These are phyloP conservation scores for Talaromyces borbonicus DNA, from an alignment of 495 filamentous ascomycete species.

Conservation along the genomic window DNA sequence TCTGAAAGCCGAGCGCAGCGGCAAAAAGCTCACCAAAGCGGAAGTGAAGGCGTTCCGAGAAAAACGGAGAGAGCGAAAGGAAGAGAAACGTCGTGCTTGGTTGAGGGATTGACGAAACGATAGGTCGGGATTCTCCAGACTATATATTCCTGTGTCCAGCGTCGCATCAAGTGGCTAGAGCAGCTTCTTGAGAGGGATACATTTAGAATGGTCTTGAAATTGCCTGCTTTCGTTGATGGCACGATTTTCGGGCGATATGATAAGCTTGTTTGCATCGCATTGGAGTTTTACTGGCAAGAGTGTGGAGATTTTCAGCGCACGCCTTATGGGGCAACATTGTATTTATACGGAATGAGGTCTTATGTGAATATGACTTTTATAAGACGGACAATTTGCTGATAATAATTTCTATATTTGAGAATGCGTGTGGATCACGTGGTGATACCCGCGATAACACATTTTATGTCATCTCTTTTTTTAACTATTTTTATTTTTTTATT, in stretches of 20 bases:
- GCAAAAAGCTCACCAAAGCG: constrained; percentile 77
- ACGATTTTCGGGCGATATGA: constrained; percentile 9
- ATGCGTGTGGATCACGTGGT: constrained; percentile 2
- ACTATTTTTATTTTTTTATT: neutral
- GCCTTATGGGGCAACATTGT: too few species aligned
- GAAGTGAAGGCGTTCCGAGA: constrained; percentile 72
- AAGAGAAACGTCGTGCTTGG: constrained; percentile 91
- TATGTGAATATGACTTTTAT: too few species aligned
- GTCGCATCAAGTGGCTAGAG: too few species aligned
- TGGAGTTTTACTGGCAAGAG: constrained; percentile 2
- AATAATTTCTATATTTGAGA: neutral
- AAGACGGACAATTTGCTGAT: neutral
- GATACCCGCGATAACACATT: constrained; percentile 9
- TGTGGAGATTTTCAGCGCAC: too few species aligned
- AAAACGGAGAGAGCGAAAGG: constrained; percentile 75
- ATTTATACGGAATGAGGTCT: too few species aligned
- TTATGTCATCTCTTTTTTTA: constrained; percentile 1
- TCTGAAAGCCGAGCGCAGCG: constrained; percentile 78
- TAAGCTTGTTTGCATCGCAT: neutral
- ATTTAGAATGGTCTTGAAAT: too few species aligned
- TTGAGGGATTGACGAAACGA: constrained; percentile 77
- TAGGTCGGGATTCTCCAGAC: too few species aligned
- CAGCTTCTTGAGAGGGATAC: too few species aligned
- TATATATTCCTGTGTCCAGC: too few species aligned
- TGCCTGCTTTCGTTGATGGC: too few species aligned